Percentiles rank a stretch among this genome's conserved stretches.
Evolutionary conservation across 495 filamentous ascomycete genomes (phyloP).

Genomic region (Neurospora sublineolata): DNA sequence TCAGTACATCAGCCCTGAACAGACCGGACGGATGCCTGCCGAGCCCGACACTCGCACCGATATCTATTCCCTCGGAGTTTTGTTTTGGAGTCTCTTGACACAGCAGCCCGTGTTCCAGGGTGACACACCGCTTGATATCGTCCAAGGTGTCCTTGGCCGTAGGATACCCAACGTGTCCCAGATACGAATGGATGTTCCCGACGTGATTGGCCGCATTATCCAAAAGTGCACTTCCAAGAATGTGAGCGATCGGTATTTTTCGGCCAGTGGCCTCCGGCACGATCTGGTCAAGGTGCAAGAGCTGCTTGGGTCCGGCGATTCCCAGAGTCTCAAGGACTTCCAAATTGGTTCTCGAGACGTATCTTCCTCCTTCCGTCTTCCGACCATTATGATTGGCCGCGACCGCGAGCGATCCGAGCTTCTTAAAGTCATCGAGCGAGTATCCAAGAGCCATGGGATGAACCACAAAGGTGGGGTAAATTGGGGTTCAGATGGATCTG

Average conservation of each 20-base stretch:
- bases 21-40: conserved; percentile 80
- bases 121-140: conserved; percentile 67
- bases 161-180: conserved; percentile 62
- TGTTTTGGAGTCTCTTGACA: conserved; percentile 78
- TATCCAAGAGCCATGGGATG: conserved; percentile 46
- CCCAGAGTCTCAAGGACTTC: conserved; percentile 54
- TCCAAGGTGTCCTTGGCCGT: conserved; percentile 71
- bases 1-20: conserved; percentile 79
- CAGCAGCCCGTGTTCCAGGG: conserved; percentile 69
- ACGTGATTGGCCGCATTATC: conserved; percentile 66
- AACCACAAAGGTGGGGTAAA: conserved; percentile 32
- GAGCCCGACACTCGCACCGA: conserved; percentile 84
- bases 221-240: conserved; percentile 84
- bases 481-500: conserved; percentile 43
- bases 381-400: conserved; percentile 67
- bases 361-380: conserved; percentile 77
- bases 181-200: conserved; percentile 67
- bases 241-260: conserved; percentile 74
- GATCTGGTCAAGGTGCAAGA: conserved; percentile 60
- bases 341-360: conserved; percentile 64
- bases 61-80: conserved; percentile 75
- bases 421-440: conserved; percentile 59
- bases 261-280: conserved; percentile 65
- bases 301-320: conserved; percentile 65
- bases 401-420: conserved; percentile 57